A percentile compares a stretch with the other conserved stretches of the same genome.
phyloP scores from a whole-genome alignment of 148 eudicot species.

The Diospyros kaki region DNA sequence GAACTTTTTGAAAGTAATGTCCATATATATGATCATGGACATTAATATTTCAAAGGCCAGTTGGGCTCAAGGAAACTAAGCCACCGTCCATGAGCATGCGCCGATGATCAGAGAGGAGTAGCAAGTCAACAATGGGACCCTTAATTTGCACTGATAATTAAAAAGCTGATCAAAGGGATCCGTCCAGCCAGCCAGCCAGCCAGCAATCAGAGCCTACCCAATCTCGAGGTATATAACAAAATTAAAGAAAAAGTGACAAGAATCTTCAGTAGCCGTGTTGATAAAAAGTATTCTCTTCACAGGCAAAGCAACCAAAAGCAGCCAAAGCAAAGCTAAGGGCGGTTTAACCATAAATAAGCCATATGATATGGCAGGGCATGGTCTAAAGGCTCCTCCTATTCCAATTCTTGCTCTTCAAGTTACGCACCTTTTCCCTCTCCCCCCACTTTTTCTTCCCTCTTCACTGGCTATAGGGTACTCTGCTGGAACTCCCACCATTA shows the following conservation, averaged over 20 bases:
- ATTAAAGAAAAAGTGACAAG: neutral
- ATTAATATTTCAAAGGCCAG: no score
- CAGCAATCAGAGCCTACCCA: neutral
- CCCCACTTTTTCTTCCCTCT: neutral
- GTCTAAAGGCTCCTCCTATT: constrained; percentile 1
- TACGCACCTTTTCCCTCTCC: constrained; percentile 22
- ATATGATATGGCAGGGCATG: neutral
- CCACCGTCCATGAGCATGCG: no score
- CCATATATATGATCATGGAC: no score
- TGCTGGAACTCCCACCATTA: constrained; percentile 14
- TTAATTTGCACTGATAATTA: neutral
- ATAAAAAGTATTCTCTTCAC: neutral
- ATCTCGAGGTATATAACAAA: neutral
- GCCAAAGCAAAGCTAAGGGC: constrained; percentile 3
- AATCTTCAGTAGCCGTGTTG: neutral
- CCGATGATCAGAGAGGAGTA: no score
- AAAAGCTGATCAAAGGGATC: neutral
- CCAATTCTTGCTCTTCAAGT: constrained; percentile 54
- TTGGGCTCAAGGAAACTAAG: no score
- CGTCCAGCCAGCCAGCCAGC: neutral
- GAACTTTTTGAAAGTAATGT: no score
- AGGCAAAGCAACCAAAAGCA: constrained; percentile 5
- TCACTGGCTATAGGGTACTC: neutral
- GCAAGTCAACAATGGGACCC: no score
- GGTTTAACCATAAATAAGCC: neutral